Percentiles rank a stretch among this genome's conserved stretches.
Evolutionary conservation across 192 early-diverging fungal species (phyloP).

Genomic region (Coemansia sp.): DNA sequence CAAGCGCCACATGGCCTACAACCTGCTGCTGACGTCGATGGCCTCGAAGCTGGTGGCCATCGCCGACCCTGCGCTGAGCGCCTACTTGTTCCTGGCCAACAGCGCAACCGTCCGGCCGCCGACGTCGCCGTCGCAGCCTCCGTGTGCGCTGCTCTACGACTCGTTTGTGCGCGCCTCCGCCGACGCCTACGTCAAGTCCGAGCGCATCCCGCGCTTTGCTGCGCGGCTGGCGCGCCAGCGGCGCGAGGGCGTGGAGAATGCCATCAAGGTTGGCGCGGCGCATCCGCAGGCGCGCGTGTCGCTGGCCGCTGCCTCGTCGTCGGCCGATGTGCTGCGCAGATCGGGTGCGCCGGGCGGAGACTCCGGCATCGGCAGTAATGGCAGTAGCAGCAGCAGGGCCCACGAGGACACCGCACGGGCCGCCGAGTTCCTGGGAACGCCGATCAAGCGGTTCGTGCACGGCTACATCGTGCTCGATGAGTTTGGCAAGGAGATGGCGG

Average conservation of each 20-base stretch:
- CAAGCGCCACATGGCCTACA: conserved; percentile 59
- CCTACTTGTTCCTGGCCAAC: conserved; percentile 46
- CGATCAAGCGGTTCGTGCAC: conserved; percentile 59
- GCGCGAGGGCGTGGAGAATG: conserved; percentile 48
- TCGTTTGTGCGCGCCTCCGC: conserved; percentile 34
- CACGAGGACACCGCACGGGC: conserved; percentile 18
- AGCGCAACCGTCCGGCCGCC: conserved; percentile 16
- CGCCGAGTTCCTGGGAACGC: conserved; percentile 32
- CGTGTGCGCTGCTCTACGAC: conserved; percentile 26
- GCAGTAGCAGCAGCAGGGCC: not conserved
- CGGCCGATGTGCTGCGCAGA: not conserved
- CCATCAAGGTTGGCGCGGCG: conserved; percentile 40
- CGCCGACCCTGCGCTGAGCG: conserved; percentile 42
- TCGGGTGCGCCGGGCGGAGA: no score
- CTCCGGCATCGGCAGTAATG: not conserved
- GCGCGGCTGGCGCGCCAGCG: conserved; percentile 40
- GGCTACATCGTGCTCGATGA: conserved; percentile 63
- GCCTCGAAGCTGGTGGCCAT: conserved; percentile 56
- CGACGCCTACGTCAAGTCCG: conserved; percentile 48
- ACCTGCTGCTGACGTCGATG: conserved; percentile 61
- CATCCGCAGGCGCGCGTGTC: conserved; percentile 11
- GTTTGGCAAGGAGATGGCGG: conserved; percentile 65
- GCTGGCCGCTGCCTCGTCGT: not conserved
- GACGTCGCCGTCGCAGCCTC: not conserved
- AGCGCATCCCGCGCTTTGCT: conserved; percentile 36